Conservation (phyloP, 345 rosid species). For the Populus pruinosa region DNA sequence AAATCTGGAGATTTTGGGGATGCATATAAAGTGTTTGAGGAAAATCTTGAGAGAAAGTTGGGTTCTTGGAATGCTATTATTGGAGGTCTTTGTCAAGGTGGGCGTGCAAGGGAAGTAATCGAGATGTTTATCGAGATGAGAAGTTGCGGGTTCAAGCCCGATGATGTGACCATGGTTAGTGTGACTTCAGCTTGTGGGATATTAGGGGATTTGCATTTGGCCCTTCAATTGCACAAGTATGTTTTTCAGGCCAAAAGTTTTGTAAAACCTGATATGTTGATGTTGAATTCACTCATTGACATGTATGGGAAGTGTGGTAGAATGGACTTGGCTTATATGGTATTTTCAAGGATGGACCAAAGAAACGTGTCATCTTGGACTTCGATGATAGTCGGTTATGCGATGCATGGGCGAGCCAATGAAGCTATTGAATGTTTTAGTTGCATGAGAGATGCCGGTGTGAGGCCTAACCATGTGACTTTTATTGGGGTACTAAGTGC, state of each 20-base stretch:
- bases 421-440: constrained; percentile 59
- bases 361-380: constrained; percentile 82
- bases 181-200: constrained; percentile 74
- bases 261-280: constrained; percentile 48
- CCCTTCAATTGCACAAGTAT: constrained; percentile 68
- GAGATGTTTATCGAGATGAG: constrained; percentile 57
- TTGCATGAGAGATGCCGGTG: constrained; percentile 47
- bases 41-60: constrained; percentile 60
- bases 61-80: constrained; percentile 90
- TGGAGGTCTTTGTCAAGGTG: constrained; percentile 60
- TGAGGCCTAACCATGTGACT: constrained; percentile 69
- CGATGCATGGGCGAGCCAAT: constrained; percentile 51
- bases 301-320: constrained; percentile 83
- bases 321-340: constrained; percentile 64
- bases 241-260: constrained; percentile 47
- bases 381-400: constrained; percentile 69
- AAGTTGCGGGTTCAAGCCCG: constrained; percentile 58
- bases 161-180: constrained; percentile 75
- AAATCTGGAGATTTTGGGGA: constrained; percentile 48
- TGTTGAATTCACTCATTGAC: constrained; percentile 71
- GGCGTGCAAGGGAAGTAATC: constrained; percentile 50
- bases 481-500: constrained; percentile 75
- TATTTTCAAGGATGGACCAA: constrained; percentile 47
- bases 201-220: constrained; percentile 61
- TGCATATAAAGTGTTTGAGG: constrained; percentile 65